Evolutionary conservation across 2,329 filamentous ascomycete species (phyloP), one percentile per base, ranked within the genome.

Genomic region (Ophiostoma ulmi): DNA sequence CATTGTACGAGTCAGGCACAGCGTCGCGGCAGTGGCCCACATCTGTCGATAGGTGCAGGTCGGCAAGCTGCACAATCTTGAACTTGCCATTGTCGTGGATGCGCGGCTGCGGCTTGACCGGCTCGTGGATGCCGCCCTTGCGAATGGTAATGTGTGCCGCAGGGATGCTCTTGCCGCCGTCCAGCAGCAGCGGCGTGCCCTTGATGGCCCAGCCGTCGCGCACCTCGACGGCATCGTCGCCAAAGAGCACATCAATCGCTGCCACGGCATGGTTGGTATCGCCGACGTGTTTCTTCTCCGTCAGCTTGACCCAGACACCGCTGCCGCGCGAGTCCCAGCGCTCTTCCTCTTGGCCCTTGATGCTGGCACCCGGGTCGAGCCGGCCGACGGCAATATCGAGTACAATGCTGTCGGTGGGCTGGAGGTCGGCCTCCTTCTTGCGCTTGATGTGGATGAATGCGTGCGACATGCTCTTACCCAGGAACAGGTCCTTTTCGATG

Each of bases 21-120:
- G 93, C 88, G 75, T 99, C 93, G 74, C 95, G 88, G 77, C 95
- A 99, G 64, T 81, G 81, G 11, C 95, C 95, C 5, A 94, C 85
- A 11, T 94, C 95, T 2, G 95, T 99, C 77, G 93, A 94, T 70
- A 99, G 82, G 80, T 99, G 95, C 73, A 98, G 82, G 81, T 99
- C 95, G n/a, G 93, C 91, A 70, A 97, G 84, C 80, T 99, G 95
- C 86, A 99, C 88, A 74, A 99, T 97, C 83, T 98, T 98, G 83
- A 98, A 98, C 75, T 91, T 93, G 39, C 94, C 95, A 78, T 95
- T 93, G 73, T 96, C 93, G 63, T 88, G 87, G 73, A 99, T 92
- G 72, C 91, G 88, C 13, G 90, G 91, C 55, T 88, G 83, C 0
- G 91, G 91, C 78, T 90, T 93, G 76, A 88, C 86, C 48, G 85